Evolutionary conservation across 108 stramenopile species (phyloP).

Genomic region (Mediolabrus comicus): DNA sequence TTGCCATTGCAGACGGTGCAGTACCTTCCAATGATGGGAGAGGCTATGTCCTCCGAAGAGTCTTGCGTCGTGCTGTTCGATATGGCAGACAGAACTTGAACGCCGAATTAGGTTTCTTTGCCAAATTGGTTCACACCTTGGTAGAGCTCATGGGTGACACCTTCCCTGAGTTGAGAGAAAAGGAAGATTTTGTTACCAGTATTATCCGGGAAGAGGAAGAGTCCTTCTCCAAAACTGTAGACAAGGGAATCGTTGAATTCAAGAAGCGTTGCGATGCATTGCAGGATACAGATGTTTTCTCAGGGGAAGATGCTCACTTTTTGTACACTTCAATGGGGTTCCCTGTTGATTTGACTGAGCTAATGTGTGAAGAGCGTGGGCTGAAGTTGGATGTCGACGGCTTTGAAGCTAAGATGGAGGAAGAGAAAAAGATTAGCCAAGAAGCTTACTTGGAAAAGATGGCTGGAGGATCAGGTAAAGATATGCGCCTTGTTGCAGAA

Average conservation of each 20-base stretch:
- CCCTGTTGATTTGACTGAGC: slow-evolving; percentile 96
- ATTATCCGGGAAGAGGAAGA: slow-evolving; percentile 95
- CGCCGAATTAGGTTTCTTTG: slow-evolving; percentile 95
- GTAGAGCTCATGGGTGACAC: slow-evolving; percentile 88
- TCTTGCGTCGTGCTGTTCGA: slow-evolving; percentile 95
- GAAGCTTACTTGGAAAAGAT: slow-evolving; percentile 78
- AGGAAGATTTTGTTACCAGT: slow-evolving; percentile 73
- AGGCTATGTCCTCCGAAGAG: slow-evolving; percentile 96
- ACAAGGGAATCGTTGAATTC: slow-evolving; percentile 94
- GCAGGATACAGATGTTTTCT: slow-evolving; percentile 66
- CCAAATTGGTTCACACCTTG: slow-evolving; percentile 84
- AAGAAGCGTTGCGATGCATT: slow-evolving; percentile 78
- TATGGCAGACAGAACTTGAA: slow-evolving; percentile 94
- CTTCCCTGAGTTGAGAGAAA: slow-evolving; percentile 92
- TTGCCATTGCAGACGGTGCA: slow-evolving; percentile 99
- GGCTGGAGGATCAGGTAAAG: slow-evolving; percentile 88
- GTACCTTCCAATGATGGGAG: slow-evolving; percentile 97
- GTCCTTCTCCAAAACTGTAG: slow-evolving; percentile 93
- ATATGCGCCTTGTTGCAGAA: slow-evolving; percentile 96
- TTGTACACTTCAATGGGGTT: slow-evolving; percentile 98
- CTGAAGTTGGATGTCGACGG: slow-evolving; percentile 89
- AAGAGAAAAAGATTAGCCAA: slow-evolving; percentile 79
- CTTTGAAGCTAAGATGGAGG: slow-evolving; percentile 89
- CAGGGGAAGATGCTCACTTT: slow-evolving; percentile 92
- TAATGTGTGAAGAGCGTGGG: slow-evolving; percentile 98